Evolutionary conservation across 306 rosid species (phyloP), one percentile per base, ranked within the genome.

Genomic region (Benincasa hispida): DNA sequence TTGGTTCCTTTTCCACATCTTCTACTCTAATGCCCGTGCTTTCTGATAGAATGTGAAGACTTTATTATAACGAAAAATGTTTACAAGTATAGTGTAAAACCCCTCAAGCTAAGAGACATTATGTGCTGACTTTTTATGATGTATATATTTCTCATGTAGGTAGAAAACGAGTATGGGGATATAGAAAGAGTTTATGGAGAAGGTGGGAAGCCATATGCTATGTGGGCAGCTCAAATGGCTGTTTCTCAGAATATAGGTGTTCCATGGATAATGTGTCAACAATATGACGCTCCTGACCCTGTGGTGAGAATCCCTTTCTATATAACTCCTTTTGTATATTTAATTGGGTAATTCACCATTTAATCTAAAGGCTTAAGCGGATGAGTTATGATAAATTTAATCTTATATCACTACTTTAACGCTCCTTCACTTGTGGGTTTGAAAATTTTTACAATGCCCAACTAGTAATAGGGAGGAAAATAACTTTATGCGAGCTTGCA

Each of bases 231-330:
- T 81, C 87, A 81, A 75, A 91, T 89, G 97, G 98, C 98, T 62
- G 92, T 93, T 76, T 83, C 96, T 76, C 97, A 89, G 78, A 89
- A 93, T 79, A 87, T 67, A n/a, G 91, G 96, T 8, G 93, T 91
- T 76, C 97, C 97, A 77, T 91, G 97, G 98, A 89, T 91, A 75
- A 91, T 93, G 98, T 93, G 98, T 85, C 98, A 91, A 76, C 98
- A 91, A 80, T 91, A 78, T 82, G 98, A 93, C 87, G 97, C 98
- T 85, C 97, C 98, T 76, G 92, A 89, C 72, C 86, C 93, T 80
- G 98, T 93, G 93, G 98, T 93, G 77, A 67, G 74, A 51, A 19
- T 73, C 62, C 42, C 19, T 10, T 51, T 48, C 61, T 14, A 72
- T 72, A 72, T 6, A 53, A 47, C 59, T 72, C 11, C 15, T 63